Base-by-base conservation (phyloP, 202 grass and related monocot genomes). In the Dendrocalamus latiflorus region DNA sequence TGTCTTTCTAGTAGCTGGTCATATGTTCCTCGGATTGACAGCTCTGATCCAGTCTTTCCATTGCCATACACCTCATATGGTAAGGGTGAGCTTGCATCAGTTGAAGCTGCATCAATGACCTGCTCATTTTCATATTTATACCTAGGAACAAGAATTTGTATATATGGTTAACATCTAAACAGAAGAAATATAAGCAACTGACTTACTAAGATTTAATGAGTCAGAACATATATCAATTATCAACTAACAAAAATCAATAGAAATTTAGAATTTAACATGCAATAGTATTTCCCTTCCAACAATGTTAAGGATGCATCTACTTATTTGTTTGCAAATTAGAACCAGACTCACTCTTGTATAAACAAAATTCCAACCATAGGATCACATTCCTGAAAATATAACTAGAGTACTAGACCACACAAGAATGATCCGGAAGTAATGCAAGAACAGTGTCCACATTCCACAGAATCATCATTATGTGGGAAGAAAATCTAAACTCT, bases 1-100 rank as follows among this genome's bases (percentile, higher is more conserved):
- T 98, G 95, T 95, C 87, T 91, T 91, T 98, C 95, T 88, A 98
- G 87, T 85, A 98, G 91, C 74, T 98, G 95, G 53, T 98, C 90
- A 86, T 95, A 93, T 72, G 91, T 98, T 93, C 92, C 95, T 65
- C 88, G 89, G 57, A 85, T 90, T 57, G 93, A 88, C 21, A 93
- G 54, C 28, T 98, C 91, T 78, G 95, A 91, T 81, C 95, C 93
- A 85, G 65, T 77, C 87, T 93, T 98, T 80, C 91, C 87, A 87
- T 95, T 95, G 69, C 95, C 95, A 98, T 98, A 98, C 57, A 95
- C 88, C 81, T 98, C 91, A 86, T 98, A 98, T 18, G 95, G 95
- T 89, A 98, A 93, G 80, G 95, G 95, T 83, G 95, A 95, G 70
- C 93, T 91, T 75, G 93, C 91, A 69, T 98, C 95, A 87, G 93